Conservation (phyloP, 768 basidiomycete species). For the Boletus rubescentipes region DNA sequence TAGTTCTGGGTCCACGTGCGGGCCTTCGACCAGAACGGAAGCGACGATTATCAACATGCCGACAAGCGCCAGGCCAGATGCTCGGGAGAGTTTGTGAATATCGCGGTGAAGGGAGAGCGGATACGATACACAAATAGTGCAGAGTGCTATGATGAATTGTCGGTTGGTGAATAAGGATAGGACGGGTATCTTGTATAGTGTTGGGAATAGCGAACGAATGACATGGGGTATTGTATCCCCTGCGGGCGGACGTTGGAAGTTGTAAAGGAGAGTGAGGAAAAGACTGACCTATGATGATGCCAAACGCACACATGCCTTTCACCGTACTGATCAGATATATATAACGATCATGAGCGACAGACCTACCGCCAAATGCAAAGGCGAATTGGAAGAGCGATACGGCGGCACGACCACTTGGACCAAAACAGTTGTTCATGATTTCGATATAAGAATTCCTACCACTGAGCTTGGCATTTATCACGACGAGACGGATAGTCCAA, state of each 20-base stretch:
- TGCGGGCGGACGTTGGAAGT: conserved; percentile 16
- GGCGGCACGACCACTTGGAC: conserved; percentile 84
- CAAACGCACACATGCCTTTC: conserved; percentile 95
- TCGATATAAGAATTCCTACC: conserved; percentile 91
- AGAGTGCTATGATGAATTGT: conserved; percentile 84
- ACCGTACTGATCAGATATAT: conserved; percentile 5
- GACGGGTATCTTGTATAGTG: conserved; percentile 61
- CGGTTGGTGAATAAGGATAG: conserved; percentile 80
- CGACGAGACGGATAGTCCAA: conserved; percentile 97
- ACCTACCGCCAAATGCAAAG: conserved; percentile 91
- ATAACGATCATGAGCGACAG: not conserved
- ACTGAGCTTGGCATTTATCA: conserved; percentile 93
- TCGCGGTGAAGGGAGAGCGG: conserved; percentile 95
- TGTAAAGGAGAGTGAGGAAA: not conserved
- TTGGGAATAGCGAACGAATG: conserved; percentile 82
- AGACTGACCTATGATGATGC: conserved; percentile 78
- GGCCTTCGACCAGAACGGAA: conserved; percentile 82
- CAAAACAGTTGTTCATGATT: conserved; percentile 93
- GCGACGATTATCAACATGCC: conserved; percentile 94
- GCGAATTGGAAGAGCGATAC: conserved; percentile 97
- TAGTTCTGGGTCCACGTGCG: conserved; percentile 66
- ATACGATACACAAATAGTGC: conserved; percentile 87
- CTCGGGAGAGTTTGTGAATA: conserved; percentile 94
- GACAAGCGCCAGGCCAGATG: conserved; percentile 84
- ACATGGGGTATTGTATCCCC: conserved; percentile 98